Evolutionary conservation across 2,329 filamentous ascomycete genomes (phyloP).

Genomic region (Cercospora citrullina): DNA sequence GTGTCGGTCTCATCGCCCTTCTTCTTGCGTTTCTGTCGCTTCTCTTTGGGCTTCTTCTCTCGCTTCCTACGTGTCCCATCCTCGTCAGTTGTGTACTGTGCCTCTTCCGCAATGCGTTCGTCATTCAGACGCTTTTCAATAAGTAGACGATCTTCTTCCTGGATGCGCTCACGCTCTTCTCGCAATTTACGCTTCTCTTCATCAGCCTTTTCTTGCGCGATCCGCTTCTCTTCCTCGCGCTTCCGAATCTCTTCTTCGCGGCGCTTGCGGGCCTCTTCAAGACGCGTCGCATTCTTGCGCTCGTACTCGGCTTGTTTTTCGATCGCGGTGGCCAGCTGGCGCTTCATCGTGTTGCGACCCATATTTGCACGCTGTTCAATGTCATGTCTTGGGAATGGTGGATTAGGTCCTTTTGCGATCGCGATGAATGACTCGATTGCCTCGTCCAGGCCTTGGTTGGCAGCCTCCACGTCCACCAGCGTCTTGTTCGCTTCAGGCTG

Average conservation of each 20-base stretch:
- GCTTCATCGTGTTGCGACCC: slow-evolving; percentile 91
- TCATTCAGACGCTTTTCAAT: slow-evolving; percentile 72
- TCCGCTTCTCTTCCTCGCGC: slow-evolving; percentile 73
- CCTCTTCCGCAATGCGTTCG: slow-evolving; percentile 62
- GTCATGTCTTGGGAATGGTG: slow-evolving; percentile 87
- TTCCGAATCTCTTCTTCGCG: slow-evolving; percentile 77
- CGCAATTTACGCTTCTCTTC: slow-evolving; percentile 77
- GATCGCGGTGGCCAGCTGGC: slow-evolving; percentile 82
- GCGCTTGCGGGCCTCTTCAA: slow-evolving; percentile 74
- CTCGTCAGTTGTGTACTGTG: slow-evolving; percentile 81
- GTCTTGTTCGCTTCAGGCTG: slow-evolving; percentile 76
- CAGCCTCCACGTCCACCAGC: slow-evolving; percentile 76
- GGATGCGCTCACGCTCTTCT: slow-evolving; percentile 81
- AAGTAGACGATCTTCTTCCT: slow-evolving; percentile 69
- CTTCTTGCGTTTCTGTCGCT: slow-evolving; percentile 59
- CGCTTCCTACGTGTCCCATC: slow-evolving; percentile 79
- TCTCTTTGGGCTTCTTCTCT: slow-evolving; percentile 62
- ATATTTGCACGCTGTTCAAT: slow-evolving; percentile 96
- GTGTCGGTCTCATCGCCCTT: slow-evolving; percentile 52
- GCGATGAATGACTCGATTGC: slow-evolving; percentile 71
- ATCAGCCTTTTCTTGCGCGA: slow-evolving; percentile 66
- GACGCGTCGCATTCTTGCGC: slow-evolving; percentile 84
- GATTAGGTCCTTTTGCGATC: slow-evolving; percentile 60
- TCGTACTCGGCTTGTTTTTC: slow-evolving; percentile 88
- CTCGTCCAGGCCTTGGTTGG: slow-evolving; percentile 75